phyloP scores from a whole-genome alignment of 495 filamentous ascomycete genomes.

The Podospora didyma region DNA sequence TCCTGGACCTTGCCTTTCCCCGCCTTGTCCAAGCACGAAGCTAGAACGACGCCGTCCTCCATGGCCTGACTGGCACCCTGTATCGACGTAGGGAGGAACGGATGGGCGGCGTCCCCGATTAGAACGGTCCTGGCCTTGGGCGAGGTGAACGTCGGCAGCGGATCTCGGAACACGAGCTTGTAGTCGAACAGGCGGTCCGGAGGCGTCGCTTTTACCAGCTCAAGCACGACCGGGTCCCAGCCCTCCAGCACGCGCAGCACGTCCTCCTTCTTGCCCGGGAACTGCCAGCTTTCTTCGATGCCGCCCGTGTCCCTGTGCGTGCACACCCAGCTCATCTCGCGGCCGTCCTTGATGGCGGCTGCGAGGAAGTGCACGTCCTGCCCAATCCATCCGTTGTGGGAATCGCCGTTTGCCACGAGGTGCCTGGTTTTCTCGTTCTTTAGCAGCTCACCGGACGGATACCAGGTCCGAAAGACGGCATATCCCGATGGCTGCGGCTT shows the following conservation, averaged over 20 bases:
- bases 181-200: conserved; percentile 51
- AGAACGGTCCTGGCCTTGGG: conserved; percentile 48
- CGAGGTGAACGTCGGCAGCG: conserved; percentile 57
- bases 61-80: conserved; percentile 64
- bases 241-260: conserved; percentile 46
- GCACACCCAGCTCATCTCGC: conserved; percentile 57
- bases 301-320: conserved; percentile 54
- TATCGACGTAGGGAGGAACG: conserved; percentile 59
- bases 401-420: conserved; percentile 49
- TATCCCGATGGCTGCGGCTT: conserved; percentile 48
- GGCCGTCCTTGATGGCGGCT: conserved; percentile 49
- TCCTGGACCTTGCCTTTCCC: conserved; percentile 39
- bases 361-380: conserved; percentile 52
- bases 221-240: conserved; percentile 55
- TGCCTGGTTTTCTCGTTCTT: conserved; percentile 50
- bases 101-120: conserved; percentile 62
- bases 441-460: conserved; percentile 45
- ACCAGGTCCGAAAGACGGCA: conserved; percentile 47
- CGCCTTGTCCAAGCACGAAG: conserved; percentile 48
- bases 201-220: conserved; percentile 50
- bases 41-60: conserved; percentile 59
- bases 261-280: conserved; percentile 47
- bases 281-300: conserved; percentile 54
- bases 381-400: conserved; percentile 46
- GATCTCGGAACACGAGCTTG: conserved; percentile 61